These are phyloP conservation scores for Tetrahymena thermophila DNA, from an alignment of 73 alveolate genomes.

Conservation along the genomic window DNA sequence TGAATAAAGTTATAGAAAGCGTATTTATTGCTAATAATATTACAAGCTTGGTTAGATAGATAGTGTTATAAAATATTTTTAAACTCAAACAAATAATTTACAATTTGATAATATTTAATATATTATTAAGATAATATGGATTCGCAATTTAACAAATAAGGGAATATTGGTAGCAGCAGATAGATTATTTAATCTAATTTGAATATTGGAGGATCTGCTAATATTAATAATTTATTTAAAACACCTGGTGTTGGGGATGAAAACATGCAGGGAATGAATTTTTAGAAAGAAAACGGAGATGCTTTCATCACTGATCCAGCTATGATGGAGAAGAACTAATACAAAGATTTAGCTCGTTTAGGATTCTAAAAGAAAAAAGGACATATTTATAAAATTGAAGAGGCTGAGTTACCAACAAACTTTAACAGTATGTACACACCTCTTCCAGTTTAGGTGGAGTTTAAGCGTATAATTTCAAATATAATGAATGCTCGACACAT, in stretches of 20 bases:
- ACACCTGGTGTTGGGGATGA: background rate
- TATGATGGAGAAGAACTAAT: background rate
- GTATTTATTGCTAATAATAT: no score
- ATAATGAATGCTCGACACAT: conserved; percentile 14
- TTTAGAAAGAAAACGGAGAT: background rate
- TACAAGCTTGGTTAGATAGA: background rate
- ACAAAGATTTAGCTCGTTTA: background rate
- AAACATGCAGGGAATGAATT: background rate
- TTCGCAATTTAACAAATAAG: background rate
- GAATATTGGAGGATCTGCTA: background rate
- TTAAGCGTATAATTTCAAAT: conserved; percentile 16
- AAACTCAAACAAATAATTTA: background rate
- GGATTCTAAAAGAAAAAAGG: background rate
- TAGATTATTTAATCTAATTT: background rate
- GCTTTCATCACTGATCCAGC: background rate
- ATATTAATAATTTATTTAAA: background rate
- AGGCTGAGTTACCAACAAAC: conserved; percentile 30
- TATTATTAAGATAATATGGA: background rate
- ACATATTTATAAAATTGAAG: conserved; percentile 27
- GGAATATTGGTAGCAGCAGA: background rate
- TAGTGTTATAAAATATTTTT: background rate
- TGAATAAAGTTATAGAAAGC: no score
- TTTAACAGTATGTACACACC: conserved; percentile 38
- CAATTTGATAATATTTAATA: background rate
- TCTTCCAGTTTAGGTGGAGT: conserved; percentile 35